These are phyloP conservation scores for Aspergillus phoenicis DNA, from an alignment of 2,329 filamentous ascomycete genomes.

Conservation along the genomic window DNA sequence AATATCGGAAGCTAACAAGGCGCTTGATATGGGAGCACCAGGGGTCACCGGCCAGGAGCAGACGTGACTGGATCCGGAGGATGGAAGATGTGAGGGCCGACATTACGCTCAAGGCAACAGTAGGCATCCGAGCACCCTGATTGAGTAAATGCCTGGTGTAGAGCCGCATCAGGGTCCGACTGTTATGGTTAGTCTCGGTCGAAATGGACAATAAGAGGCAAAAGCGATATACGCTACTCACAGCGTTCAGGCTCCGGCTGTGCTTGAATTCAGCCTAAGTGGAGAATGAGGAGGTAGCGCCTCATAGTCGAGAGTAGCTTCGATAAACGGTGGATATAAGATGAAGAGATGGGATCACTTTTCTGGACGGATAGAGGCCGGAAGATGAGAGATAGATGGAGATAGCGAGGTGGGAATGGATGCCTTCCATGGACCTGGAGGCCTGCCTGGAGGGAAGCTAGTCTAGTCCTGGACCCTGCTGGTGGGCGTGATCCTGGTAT, in stretches of 20 bases:
- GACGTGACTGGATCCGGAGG: conserved; percentile 1
- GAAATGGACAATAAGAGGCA: conserved; percentile 2
- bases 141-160: not conserved
- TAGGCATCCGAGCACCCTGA: conserved; percentile 1
- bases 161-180: conserved; percentile 5
- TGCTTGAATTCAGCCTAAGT: not conserved
- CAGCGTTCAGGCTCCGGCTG: not conserved
- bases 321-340: not conserved
- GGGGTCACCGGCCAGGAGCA: conserved; percentile 6
- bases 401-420: not conserved
- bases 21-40: conserved; percentile 7
- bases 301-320: not conserved
- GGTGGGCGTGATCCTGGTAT: conserved; percentile 7
- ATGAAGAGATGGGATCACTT: not conserved
- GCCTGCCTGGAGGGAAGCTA: not conserved
- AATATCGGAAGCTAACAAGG: conserved; percentile 23
- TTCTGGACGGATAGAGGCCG: not conserved
- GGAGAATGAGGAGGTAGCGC: not conserved
- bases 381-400: not conserved
- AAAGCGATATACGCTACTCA: not conserved
- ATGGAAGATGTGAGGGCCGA: not conserved
- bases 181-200: conserved; percentile 1
- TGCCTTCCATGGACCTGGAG: too few species aligned
- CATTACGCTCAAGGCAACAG: conserved; percentile 11
- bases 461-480: conserved; percentile 1